Evolutionary conservation across 192 early-diverging fungal species (phyloP).

Genomic region (Coemansia sp.): DNA sequence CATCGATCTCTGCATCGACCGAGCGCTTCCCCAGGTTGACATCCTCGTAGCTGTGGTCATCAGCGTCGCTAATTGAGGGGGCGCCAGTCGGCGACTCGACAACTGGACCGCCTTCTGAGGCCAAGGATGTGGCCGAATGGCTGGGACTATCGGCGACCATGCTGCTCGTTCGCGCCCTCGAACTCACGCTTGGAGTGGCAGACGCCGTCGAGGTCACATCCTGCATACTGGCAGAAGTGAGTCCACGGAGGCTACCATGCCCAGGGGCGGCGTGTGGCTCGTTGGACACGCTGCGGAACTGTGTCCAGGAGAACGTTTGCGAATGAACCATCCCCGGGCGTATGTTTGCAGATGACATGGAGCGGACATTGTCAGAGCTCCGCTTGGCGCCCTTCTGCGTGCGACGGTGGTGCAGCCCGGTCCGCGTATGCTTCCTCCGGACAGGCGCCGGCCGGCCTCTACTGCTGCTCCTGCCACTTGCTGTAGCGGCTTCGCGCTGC

Average conservation of each 20-base stretch:
- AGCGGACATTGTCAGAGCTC: constrained; percentile 1
- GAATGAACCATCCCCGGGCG: background rate
- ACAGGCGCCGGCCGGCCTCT: background rate
- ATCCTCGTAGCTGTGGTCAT: constrained; percentile 13
- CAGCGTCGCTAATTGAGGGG: constrained; percentile 1
- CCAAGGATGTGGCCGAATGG: constrained; percentile 10
- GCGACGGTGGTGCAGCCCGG: too few species aligned
- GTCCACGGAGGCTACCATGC: background rate
- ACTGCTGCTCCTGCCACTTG: background rate
- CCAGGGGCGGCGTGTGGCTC: background rate
- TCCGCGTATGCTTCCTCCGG: background rate
- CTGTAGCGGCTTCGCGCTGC: background rate
- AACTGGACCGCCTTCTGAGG: background rate
- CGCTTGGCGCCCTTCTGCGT: too few species aligned
- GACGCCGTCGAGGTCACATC: constrained; percentile 10
- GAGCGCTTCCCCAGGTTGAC: background rate
- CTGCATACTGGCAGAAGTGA: constrained; percentile 34
- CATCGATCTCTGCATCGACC: constrained; percentile 27
- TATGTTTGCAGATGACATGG: background rate
- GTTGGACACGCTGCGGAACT: background rate
- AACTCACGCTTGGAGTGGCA: too few species aligned
- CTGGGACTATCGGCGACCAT: constrained; percentile 3
- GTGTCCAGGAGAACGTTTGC: background rate
- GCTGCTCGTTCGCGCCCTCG: constrained; percentile 22
- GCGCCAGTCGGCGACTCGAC: background rate